These are phyloP conservation scores for Cyberlindnera lachancei DNA, from an alignment of 805 yeast genomes.

Conservation along the genomic window DNA sequence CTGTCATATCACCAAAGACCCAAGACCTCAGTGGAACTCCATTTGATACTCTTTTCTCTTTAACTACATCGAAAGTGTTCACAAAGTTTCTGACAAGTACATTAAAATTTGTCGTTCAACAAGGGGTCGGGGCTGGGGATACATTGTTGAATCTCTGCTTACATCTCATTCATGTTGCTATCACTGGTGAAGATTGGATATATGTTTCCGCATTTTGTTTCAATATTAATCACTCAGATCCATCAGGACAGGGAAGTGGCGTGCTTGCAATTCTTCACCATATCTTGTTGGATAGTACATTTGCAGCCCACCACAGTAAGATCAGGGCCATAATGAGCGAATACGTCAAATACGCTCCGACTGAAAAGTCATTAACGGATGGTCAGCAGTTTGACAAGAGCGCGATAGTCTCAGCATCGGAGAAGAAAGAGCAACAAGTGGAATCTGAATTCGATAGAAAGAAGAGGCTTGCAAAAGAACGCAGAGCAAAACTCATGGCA, in stretches of 20 bases:
- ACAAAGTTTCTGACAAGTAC: slow-evolving; percentile 45
- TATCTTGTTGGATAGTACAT: slow-evolving; percentile 35
- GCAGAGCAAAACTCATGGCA: slow-evolving; percentile 66
- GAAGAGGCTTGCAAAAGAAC: slow-evolving; percentile 60
- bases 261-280: slow-evolving; percentile 32
- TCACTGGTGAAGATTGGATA: slow-evolving; percentile 29
- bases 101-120: slow-evolving; percentile 28
- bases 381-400: slow-evolving; percentile 28
- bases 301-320: slow-evolving; percentile 40
- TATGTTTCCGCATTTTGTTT: slow-evolving; percentile 23
- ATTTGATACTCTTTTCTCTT: slow-evolving; percentile 39
- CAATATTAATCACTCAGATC: slow-evolving; percentile 31
- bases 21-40: slow-evolving; percentile 28
- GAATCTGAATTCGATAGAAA: slow-evolving; percentile 44
- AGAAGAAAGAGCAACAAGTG: too few relatives aligned
- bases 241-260: slow-evolving; percentile 30
- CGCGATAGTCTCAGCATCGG: not conserved
- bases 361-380: slow-evolving; percentile 20
- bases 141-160: slow-evolving; percentile 49
- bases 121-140: slow-evolving; percentile 41
- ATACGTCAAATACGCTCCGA: too few relatives aligned
- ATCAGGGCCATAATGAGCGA: slow-evolving; percentile 53
- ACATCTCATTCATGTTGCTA: slow-evolving; percentile 59
- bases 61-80: slow-evolving; percentile 48
- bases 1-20: slow-evolving; percentile 51